Evolutionary conservation across 495 filamentous ascomycete species (phyloP), one percentile per base, ranked within the genome.

Genomic region (Evernia prunastri): DNA sequence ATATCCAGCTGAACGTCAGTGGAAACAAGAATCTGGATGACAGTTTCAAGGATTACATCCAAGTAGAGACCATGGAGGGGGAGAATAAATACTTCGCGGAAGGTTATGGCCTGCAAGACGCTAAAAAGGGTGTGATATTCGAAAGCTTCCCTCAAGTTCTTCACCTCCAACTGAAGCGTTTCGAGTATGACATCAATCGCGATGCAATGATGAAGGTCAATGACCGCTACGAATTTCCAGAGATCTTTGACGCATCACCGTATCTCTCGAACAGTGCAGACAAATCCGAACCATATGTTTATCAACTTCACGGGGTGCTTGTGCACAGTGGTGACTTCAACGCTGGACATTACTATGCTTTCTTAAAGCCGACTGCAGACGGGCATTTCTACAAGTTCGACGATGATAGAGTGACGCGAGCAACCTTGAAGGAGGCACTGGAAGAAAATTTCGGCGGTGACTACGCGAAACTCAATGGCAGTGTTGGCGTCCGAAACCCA

Each of bases 151-250:
- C 94, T 20, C 89, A 96, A 57, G 92, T 99, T 17, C 76, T 99
- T 42, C 92, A 99, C 73, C 80, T 99, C 25, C 94, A 99, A 73
- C 82, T 99, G 47, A 99, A 99, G 75, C 88, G 94, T 25, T 99
- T 99, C 74, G 92, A 97, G 72, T 99, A 99, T 72, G 93, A 99
- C 76, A 85, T 97, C 66, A 87, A 96, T 54, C 86, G 89, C 58
- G 91, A 97, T 73, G 91, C 90, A 29, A 96, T 96, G 94, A 96
- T 93, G 86, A 99, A 99, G 77, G 89, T 99, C 71, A 97, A 99
- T 72, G 94, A 97, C 71, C 88, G 93, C 56, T 96, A 96, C 74
- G 94, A 96, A 65, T 99, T 97, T 73, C 94, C 94, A 8, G 90
- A 97, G 70, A 83, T 88, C 67, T 95, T 95, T 70, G 92, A 99